These are phyloP conservation scores for Aspergillus tanneri DNA, from an alignment of 2,329 filamentous ascomycete species.

Conservation along the genomic window DNA sequence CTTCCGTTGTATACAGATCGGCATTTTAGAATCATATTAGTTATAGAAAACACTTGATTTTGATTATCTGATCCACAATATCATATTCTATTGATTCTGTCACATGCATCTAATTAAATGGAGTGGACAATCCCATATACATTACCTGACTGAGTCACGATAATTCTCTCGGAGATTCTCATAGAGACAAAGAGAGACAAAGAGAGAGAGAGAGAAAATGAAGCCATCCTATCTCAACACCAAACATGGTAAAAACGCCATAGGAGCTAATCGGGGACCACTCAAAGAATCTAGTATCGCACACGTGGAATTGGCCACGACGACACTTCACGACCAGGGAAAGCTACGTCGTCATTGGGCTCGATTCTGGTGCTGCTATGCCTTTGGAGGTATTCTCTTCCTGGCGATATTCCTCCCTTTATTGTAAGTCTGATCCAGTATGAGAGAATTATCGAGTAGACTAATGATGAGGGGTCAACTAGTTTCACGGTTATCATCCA, in stretches of 20 bases:
- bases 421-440: conserved; percentile 38
- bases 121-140: too few species aligned
- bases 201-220: neutral
- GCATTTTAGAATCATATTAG: too few species aligned
- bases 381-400: conserved; percentile 43
- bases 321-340: conserved; percentile 22
- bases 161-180: too few species aligned
- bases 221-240: neutral
- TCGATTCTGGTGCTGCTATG: conserved; percentile 48
- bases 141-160: too few species aligned
- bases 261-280: neutral
- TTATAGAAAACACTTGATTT: too few species aligned
- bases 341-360: conserved; percentile 45
- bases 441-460: neutral
- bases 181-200: too few species aligned
- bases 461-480: too few species aligned
- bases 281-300: neutral
- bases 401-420: conserved; percentile 49
- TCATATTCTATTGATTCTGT: too few species aligned
- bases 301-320: neutral
- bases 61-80: too few species aligned
- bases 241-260: neutral
- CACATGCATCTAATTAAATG: too few species aligned
- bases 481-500: conserved; percentile 52
- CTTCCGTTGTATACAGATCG: too few species aligned